Percentiles rank a stretch among this genome's conserved stretches.
Conservation (phyloP, 345 rosid species). For the Lepidium africanum region DNA sequence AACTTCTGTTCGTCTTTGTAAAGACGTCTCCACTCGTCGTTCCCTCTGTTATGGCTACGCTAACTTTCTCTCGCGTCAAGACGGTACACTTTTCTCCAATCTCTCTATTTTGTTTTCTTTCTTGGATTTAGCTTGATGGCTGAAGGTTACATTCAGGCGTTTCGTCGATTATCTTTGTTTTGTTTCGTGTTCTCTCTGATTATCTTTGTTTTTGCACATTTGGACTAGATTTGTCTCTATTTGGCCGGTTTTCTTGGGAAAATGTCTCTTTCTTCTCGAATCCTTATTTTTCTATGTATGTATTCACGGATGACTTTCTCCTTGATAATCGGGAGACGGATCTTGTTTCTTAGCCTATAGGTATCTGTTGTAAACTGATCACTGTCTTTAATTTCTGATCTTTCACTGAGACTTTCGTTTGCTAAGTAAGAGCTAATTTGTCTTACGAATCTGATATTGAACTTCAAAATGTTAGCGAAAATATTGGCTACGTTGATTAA, state of each 20-base stretch:
- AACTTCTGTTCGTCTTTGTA: constrained; percentile 66
- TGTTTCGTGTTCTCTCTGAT: not conserved
- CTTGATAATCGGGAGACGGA: not conserved
- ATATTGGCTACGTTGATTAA: not conserved
- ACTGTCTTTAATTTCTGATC: not conserved
- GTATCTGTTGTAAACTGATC: not conserved
- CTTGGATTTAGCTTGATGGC: not conserved
- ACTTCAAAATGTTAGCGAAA: not conserved
- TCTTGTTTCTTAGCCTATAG: not conserved
- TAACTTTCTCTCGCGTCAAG: constrained; percentile 56
- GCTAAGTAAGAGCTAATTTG: not conserved
- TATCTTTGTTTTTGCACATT: not conserved
- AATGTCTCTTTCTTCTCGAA: not conserved
- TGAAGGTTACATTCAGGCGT: not conserved
- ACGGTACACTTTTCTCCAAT: constrained; percentile 31
- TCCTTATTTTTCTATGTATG: not conserved
- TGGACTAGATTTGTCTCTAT: not conserved
- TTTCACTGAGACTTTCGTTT: not conserved
- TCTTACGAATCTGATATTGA: not conserved
- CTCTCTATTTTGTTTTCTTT: not conserved
- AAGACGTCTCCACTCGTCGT: constrained; percentile 47
- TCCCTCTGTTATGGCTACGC: constrained; percentile 82
- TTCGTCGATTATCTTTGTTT: not conserved
- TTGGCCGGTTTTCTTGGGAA: not conserved
- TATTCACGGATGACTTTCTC: not conserved